Base-by-base conservation (phyloP, 768 basidiomycete species). In the Lenzites betulinus region DNA sequence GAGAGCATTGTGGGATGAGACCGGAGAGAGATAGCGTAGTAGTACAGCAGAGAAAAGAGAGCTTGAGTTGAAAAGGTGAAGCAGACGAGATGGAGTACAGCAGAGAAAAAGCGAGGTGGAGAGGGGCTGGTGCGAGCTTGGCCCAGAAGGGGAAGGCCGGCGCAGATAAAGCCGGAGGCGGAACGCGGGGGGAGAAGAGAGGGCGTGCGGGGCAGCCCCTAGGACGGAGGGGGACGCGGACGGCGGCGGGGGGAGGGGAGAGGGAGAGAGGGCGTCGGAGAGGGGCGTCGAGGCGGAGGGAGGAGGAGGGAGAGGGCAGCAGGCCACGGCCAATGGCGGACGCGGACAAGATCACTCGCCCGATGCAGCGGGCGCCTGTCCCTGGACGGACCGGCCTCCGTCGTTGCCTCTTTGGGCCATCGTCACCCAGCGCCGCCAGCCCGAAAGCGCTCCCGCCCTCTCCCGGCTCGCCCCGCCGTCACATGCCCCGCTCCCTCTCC, bases 1-100 rank as follows among this genome's bases (percentile, higher is more conserved):
- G 76, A 62, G 53, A 82, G 69, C 85, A 86, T 86, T 64, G 68
- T 46, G 47, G 39, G 20, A 38, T 43, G 56, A 26, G 43, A 51
- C 62, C 55, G 55, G 54, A 20, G 42, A 9, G 65, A 48, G 42
- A 48, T 52, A 25, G 51, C 42, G 36, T 52, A 56, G 51, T 58
- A 46, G 51, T 59, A 65, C 60, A 64, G 57, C 28, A 16, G 49
- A 35, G 18, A 20, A 46, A 63, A 44, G 55, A 58, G 49, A 39
- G 59, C 42, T n/a, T 18, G 51, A 30, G 43, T 33, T 33, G 30
- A 33, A 16, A 38, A 58, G 35, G 28, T 53, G 63, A 64, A 56
- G 48, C 42, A 55, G 54, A 50, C 15, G 39, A 20, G 50, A 48
- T 44, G 60, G 52, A 51, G 49, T 51, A 54, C 43, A 56, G 59